A percentile compares a stretch with the other conserved stretches of the same genome.
Conservation (phyloP, 352 stramenopile genomes). For the Phytophthora palmivora region DNA sequence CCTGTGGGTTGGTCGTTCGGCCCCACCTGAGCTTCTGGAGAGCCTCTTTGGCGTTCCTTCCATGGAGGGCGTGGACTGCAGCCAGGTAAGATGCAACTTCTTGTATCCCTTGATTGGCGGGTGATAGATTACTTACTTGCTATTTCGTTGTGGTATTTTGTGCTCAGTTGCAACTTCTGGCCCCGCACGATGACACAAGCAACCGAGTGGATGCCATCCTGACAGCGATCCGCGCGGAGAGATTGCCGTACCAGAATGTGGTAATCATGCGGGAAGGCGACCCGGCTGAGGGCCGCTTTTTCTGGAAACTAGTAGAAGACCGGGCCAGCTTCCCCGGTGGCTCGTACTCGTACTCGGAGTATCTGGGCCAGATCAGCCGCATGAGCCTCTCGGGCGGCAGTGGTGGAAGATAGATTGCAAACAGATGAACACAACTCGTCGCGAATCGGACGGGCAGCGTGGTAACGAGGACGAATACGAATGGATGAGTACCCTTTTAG, state of each 20-base stretch:
- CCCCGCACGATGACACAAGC: constrained; percentile 86
- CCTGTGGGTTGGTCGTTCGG: constrained; percentile 96
- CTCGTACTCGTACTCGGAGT: constrained; percentile 98
- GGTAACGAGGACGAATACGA: constrained; percentile 30
- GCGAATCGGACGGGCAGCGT: constrained; percentile 11
- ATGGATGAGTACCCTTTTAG: constrained; percentile 37
- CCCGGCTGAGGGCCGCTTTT: constrained; percentile 94
- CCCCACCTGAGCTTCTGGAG: constrained; percentile 85
- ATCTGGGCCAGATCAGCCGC: constrained; percentile 91
- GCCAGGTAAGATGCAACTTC: constrained; percentile 49
- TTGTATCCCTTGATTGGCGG: constrained; percentile 19
- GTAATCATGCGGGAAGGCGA: constrained; percentile 96
- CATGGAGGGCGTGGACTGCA: constrained; percentile 95
- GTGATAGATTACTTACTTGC: constrained; percentile 33
- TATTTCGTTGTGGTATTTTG: constrained; percentile 23
- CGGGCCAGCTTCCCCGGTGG: constrained; percentile 96
- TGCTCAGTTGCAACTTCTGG: constrained; percentile 73
- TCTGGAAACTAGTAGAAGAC: constrained; percentile 98
- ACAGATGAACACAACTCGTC: constrained; percentile 25
- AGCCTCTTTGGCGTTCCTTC: constrained; percentile 95
- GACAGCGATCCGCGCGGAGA: constrained; percentile 87
- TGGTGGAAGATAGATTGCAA: constrained; percentile 64
- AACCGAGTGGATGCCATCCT: constrained; percentile 91
- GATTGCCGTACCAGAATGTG: constrained; percentile 85
- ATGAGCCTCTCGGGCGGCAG: constrained; percentile 60